Conservation (phyloP, 2,329 filamentous ascomycete genomes). For the Epichloe gansuensis region DNA sequence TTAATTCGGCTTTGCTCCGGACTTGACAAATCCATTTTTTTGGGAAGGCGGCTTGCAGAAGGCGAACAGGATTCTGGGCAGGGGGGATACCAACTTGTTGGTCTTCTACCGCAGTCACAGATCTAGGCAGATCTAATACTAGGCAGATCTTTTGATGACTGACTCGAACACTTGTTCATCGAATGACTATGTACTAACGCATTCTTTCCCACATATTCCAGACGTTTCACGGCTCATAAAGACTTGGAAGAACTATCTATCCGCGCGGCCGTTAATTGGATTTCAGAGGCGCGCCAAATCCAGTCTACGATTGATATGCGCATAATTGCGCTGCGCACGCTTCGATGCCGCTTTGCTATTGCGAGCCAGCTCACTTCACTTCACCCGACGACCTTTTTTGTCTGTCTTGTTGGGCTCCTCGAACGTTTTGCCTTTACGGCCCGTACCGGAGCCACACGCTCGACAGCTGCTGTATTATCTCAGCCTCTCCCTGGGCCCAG, state of each 20-base stretch:
- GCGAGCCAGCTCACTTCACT: not conserved
- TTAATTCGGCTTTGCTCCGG: not conserved
- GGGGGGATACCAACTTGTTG: not conserved
- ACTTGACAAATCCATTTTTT: not conserved
- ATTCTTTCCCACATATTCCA: no score
- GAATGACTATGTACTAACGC: no score
- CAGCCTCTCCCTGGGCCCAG: not conserved
- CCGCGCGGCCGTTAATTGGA: not conserved
- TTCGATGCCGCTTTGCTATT: not conserved
- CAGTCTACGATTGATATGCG: not conserved
- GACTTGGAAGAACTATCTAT: no score
- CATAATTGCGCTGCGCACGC: not conserved
- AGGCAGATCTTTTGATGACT: no score
- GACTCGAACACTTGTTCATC: no score
- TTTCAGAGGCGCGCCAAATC: not conserved
- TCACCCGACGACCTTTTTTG: not conserved
- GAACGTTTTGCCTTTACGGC: not conserved
- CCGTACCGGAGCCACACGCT: constrained; percentile 1
- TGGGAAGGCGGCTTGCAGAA: not conserved
- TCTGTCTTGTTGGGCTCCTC: not conserved
- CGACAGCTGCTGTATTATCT: not conserved
- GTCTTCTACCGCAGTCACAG: no score
- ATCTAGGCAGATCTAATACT: no score
- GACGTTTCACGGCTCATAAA: no score
- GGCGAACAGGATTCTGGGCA: not conserved